Conservation (phyloP, 2,329 filamentous ascomycete species). For the Venturia effusa region DNA sequence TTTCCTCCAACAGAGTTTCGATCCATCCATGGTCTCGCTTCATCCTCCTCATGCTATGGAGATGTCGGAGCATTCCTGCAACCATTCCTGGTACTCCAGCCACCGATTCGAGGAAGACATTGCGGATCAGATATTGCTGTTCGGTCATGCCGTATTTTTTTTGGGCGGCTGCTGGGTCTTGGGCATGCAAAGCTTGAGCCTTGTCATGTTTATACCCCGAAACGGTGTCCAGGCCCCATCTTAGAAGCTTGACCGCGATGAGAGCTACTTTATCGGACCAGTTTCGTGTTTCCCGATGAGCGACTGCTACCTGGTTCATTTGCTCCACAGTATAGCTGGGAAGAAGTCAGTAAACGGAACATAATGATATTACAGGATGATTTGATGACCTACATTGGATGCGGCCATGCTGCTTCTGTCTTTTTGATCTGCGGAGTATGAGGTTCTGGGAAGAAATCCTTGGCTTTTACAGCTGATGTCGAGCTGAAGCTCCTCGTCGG, state of each 20-base stretch:
- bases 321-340: conserved; percentile 62
- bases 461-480: conserved; percentile 17
- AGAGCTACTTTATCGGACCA: conserved; percentile 72
- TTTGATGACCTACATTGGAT: conserved; percentile 30
- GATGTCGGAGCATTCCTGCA: conserved; percentile 83
- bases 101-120: conserved; percentile 89
- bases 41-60: conserved; percentile 72
- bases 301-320: conserved; percentile 63
- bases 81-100: conserved; percentile 97
- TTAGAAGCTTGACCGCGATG: conserved; percentile 60
- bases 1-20: conserved; percentile 80
- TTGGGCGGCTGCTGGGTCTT: conserved; percentile 39
- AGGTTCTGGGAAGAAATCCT: conserved; percentile 36
- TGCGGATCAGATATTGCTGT: conserved; percentile 78
- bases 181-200: conserved; percentile 26
- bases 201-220: conserved; percentile 71
- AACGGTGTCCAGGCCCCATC: conserved; percentile 70
- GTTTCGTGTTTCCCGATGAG: conserved; percentile 63
- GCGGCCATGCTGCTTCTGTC: conserved; percentile 38
- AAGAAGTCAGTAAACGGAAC: neutral
- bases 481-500: conserved; percentile 2
- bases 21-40: conserved; percentile 95
- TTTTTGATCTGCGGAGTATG: conserved; percentile 33
- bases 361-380: neutral
- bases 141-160: conserved; percentile 64